These are phyloP conservation scores for Trichoderma hamatum DNA, from an alignment of 2,329 filamentous ascomycete genomes.

Conservation along the genomic window DNA sequence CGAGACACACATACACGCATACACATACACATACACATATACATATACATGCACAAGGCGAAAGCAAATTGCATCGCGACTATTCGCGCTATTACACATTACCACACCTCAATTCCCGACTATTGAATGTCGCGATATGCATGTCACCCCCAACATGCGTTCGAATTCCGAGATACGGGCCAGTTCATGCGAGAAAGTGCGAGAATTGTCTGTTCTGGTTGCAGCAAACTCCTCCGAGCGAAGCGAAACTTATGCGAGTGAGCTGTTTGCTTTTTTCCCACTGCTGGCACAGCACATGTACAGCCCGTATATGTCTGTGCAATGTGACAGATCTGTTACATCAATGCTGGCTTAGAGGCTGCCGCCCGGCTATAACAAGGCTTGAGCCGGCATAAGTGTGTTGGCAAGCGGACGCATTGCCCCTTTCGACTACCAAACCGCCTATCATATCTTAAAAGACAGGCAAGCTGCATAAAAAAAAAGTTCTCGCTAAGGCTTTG, in stretches of 20 bases:
- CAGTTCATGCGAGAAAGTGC: constrained; percentile 12
- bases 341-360: not conserved
- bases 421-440: constrained; percentile 18
- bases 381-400: constrained; percentile 24
- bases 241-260: constrained; percentile 8
- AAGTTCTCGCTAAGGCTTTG: constrained; percentile 9
- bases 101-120: constrained; percentile 3
- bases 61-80: not conserved
- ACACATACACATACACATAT: not conserved
- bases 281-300: constrained; percentile 14
- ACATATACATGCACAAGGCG: not conserved
- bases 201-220: not conserved
- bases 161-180: not conserved
- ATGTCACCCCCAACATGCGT: constrained; percentile 21
- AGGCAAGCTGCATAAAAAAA: constrained; percentile 21
- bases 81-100: constrained; percentile 4
- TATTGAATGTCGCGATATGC: constrained; percentile 24
- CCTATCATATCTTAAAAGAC: not conserved
- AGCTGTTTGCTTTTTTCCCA: constrained; percentile 1
- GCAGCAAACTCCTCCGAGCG: constrained; percentile 8
- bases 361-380: constrained; percentile 20
- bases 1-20: not conserved
- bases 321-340: constrained; percentile 27
- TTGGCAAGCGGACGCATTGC: constrained; percentile 25
- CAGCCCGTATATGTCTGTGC: constrained; percentile 18